A percentile compares a stretch with the other conserved stretches of the same genome.
Conservation (phyloP, 108 stramenopile genomes). For the Skeletonema tropicum region DNA sequence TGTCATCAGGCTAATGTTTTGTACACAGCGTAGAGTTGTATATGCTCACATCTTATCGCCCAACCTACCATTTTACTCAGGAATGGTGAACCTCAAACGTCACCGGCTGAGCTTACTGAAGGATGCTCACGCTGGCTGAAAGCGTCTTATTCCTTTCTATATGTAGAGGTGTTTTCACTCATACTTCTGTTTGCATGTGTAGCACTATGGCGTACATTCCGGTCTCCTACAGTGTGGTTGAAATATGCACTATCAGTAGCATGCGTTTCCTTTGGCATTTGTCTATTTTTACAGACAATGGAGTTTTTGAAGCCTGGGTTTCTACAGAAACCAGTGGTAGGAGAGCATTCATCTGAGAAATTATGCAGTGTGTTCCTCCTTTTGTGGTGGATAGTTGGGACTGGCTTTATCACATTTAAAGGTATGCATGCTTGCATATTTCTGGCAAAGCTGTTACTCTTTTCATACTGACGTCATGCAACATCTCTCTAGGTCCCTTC, state of each 20-base stretch:
- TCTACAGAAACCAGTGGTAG: conserved; percentile 24
- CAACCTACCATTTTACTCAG: neutral
- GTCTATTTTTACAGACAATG: conserved; percentile 41
- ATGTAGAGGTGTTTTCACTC: conserved; percentile 30
- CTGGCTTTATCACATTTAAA: conserved; percentile 43
- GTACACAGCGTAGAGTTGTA: neutral
- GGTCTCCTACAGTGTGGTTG: conserved; percentile 17
- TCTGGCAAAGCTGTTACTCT: neutral
- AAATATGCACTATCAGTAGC: conserved; percentile 37
- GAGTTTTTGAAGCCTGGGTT: conserved; percentile 42
- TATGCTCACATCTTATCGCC: neutral
- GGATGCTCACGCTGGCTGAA: conserved; percentile 38
- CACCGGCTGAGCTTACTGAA: conserved; percentile 35
- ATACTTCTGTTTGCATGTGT: conserved; percentile 32
- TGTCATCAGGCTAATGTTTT: neutral
- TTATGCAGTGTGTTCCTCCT: conserved; percentile 37
- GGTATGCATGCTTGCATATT: conserved; percentile 20
- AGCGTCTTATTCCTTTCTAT: conserved; percentile 30
- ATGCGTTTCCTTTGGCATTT: conserved; percentile 29
- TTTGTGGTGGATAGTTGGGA: conserved; percentile 49
- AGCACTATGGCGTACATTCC: conserved; percentile 14
- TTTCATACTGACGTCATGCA: neutral
- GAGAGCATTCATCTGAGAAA: conserved; percentile 40
- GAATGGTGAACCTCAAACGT: conserved; percentile 35
- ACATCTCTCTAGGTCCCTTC: conserved; percentile 25